Percentiles rank a stretch among this genome's conserved stretches.
Conservation (phyloP, 345 rosid genomes). For the Pugionium cornutum region DNA sequence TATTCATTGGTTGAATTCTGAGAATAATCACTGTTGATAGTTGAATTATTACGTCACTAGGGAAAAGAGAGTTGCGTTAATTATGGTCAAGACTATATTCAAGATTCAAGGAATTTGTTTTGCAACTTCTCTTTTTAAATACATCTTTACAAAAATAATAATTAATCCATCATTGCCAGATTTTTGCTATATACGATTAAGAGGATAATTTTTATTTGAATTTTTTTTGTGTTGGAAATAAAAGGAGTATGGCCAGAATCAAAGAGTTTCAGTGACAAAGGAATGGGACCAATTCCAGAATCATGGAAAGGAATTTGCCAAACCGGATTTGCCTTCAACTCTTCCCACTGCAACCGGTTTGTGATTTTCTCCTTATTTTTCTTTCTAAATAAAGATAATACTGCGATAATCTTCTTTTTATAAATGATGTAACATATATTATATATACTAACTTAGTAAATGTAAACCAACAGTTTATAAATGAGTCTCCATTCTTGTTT, state of each 20-base stretch:
- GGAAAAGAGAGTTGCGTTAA: constrained; percentile 27
- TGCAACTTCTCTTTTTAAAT: too few relatives aligned
- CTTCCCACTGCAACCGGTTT: constrained; percentile 79
- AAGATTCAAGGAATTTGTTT: constrained; percentile 13
- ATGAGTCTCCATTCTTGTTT: constrained; percentile 1
- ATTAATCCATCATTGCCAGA: constrained; percentile 15
- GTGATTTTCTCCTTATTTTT: not conserved
- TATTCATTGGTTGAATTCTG: not conserved
- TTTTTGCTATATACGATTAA: constrained; percentile 4
- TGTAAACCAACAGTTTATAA: too few relatives aligned
- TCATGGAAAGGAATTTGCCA: constrained; percentile 94
- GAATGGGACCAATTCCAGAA: constrained; percentile 77
- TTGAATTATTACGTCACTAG: constrained; percentile 34
- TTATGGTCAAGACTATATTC: constrained; percentile 32
- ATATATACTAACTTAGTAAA: too few relatives aligned
- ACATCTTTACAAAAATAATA: not conserved
- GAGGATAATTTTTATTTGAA: not conserved
- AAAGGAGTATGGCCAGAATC: constrained; percentile 97
- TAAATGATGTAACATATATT: constrained; percentile 23
- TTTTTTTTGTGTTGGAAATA: not conserved
- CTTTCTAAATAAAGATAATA: not conserved
- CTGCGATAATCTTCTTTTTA: constrained; percentile 27
- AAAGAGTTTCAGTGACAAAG: constrained; percentile 67
- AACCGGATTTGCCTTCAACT: constrained; percentile 58
- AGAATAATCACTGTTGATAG: constrained; percentile 35